Base-by-base conservation (phyloP, 257 asterid species). In the Solanum tarijense region DNA sequence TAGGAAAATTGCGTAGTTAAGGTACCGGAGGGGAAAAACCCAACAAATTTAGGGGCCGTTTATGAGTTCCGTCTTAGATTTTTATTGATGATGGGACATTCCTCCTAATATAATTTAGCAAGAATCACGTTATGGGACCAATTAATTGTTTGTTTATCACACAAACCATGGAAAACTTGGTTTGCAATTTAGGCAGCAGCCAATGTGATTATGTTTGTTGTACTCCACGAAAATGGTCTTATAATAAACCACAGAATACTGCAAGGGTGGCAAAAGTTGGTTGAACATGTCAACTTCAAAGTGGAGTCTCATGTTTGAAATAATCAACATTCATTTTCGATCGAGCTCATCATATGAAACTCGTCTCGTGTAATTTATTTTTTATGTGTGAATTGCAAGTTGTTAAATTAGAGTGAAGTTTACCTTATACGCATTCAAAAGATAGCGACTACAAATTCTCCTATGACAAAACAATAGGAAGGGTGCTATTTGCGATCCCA, bases 311-410 rank as follows among this genome's bases (percentile, higher is more conserved):
- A 65, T 5, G 1, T 27, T 29, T 1, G 5, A 68, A 68, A 25
- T 1, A 7, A 65, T n/a, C 7, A n/a, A 12, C 7, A 10, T 5
- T 0, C n/a, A 21, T 25, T 60, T n/a, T 65, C 1, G 7, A 65
- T n/a, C 1, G 4, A 65, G 8, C 0, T 25, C 13, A 62, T 9
- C 3, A 2, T 23, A 23, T 23, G 31, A 62, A 0, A 65, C 7
- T n/a, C n/a, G 3, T 65, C 10, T 68, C 16, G 13, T 27, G 21
- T 12, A 1, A 5, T 27, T 12, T 68, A 27, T 68, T 0, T 66
- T 27, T 68, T 12, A 10, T 1, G 4, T 12, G 21, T 27, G 5
- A 5, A 2, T 12, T 68, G 1, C 0, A 68, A 20, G 1, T 2
- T n/a, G 0, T n/a, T 62, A 11, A 2, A 62, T 4, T 62, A 5